Conservation (phyloP, 2,329 filamentous ascomycete genomes). For the Scleromitrula shiraiana region DNA sequence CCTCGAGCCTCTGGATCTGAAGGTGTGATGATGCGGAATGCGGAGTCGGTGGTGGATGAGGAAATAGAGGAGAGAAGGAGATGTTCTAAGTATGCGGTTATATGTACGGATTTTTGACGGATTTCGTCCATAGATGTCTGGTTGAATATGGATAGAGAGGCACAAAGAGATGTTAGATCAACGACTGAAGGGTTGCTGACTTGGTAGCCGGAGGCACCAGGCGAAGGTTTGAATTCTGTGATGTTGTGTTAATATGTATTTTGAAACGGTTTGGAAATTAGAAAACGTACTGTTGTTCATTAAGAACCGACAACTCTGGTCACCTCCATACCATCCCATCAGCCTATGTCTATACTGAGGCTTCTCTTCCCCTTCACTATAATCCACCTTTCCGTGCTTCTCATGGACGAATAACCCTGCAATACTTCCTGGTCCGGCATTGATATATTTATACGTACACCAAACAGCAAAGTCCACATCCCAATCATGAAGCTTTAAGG, state of each 20-base stretch:
- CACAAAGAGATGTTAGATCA: constrained; percentile 67
- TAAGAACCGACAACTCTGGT: constrained; percentile 67
- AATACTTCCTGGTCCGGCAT: constrained; percentile 75
- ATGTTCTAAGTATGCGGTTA: constrained; percentile 72
- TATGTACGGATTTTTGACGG: constrained; percentile 59
- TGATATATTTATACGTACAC: constrained; percentile 95
- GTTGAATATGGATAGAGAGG: constrained; percentile 65
- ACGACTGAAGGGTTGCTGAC: constrained; percentile 77
- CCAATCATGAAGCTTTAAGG: constrained; percentile 76
- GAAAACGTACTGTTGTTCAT: constrained; percentile 57
- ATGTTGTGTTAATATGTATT: constrained; percentile 12
- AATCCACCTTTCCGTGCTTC: constrained; percentile 52
- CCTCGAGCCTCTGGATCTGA: constrained; percentile 22
- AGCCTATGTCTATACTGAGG: constrained; percentile 56
- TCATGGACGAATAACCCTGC: constrained; percentile 76
- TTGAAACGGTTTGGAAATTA: constrained; percentile 18
- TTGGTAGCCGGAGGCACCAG: constrained; percentile 75
- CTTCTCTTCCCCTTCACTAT: constrained; percentile 33
- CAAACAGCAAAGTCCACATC: constrained; percentile 85
- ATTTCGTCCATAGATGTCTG: constrained; percentile 62
- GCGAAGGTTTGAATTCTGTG: constrained; percentile 61
- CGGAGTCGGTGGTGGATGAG: constrained; percentile 7
- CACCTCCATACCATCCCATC: constrained; percentile 80
- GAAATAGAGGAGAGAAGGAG: constrained; percentile 42
- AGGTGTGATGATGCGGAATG: constrained; percentile 38